These are phyloP conservation scores for Cicer arietinum DNA, from an alignment of 306 rosid genomes.

Conservation along the genomic window DNA sequence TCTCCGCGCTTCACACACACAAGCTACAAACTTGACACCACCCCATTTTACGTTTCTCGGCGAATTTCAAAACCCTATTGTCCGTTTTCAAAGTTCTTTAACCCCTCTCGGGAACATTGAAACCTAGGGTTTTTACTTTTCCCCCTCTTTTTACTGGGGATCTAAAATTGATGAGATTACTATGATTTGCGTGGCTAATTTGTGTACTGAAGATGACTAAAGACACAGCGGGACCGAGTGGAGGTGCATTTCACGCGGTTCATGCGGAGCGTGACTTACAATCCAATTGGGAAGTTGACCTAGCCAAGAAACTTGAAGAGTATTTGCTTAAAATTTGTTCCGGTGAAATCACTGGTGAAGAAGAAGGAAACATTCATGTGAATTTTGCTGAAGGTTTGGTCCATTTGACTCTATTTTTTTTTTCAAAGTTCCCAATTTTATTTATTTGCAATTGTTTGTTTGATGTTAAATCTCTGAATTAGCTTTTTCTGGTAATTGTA, in stretches of 20 bases:
- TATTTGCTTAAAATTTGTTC: conserved; percentile 83
- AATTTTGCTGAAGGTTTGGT: conserved; percentile 91
- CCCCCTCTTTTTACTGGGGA: not conserved
- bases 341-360: conserved; percentile 70
- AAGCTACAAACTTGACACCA: conserved; percentile 32
- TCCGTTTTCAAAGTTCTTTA: not conserved
- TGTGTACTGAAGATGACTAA: conserved; percentile 58
- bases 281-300: conserved; percentile 97
- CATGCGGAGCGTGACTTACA: conserved; percentile 90
- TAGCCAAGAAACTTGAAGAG: conserved; percentile 81
- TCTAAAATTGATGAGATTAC: conserved; percentile 33
- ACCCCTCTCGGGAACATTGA: conserved; percentile 19
- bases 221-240: conserved; percentile 48
- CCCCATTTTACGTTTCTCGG: conserved; percentile 30
- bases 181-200: conserved; percentile 36
- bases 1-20: not conserved
- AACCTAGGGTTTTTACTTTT: conserved; percentile 49
- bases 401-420: not conserved
- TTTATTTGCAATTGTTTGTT: not conserved
- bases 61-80: conserved; percentile 32
- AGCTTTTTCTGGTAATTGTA: conserved; percentile 53
- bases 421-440: conserved; percentile 17
- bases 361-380: conserved; percentile 59
- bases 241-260: conserved; percentile 63
- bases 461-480: conserved; percentile 27